Percentiles rank a stretch among this genome's conserved stretches.
Conservation (phyloP, 192 early-diverging fungal genomes). For the Coemansia sp. region DNA sequence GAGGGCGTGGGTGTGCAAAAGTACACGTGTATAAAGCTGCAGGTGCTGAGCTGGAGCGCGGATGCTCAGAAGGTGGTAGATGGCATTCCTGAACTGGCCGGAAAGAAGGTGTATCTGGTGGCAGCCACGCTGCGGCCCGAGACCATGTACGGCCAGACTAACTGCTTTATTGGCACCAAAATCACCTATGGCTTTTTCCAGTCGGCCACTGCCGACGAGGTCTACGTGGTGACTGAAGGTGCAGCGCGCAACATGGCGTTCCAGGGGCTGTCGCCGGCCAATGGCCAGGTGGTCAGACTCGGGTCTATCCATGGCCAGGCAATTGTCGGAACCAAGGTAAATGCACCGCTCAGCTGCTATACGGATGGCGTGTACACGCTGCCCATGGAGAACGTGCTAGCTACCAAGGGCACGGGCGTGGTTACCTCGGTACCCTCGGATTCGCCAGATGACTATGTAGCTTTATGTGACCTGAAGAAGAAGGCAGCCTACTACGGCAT, state of each 20-base stretch:
- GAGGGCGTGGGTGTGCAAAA: slow-evolving; percentile 94
- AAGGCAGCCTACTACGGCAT: slow-evolving; percentile 93
- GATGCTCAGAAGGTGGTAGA: slow-evolving; percentile 47
- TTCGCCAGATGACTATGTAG: slow-evolving; percentile 94
- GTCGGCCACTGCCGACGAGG: slow-evolving; percentile 67
- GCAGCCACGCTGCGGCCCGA: slow-evolving; percentile 97
- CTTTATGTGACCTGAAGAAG: slow-evolving; percentile 90
- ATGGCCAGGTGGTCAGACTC: slow-evolving; percentile 69
- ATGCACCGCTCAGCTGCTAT: slow-evolving; percentile 82
- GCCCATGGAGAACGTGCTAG: slow-evolving; percentile 95
- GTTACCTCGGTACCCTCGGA: slow-evolving; percentile 99
- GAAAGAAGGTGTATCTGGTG: slow-evolving; percentile 83
- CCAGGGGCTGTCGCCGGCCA: slow-evolving; percentile 76
- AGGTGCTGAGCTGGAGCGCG: slow-evolving; percentile 69
- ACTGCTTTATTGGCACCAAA: slow-evolving; percentile 93
- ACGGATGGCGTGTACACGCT: slow-evolving; percentile 81
- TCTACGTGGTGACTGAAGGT: slow-evolving; percentile 87
- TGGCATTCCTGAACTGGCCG: slow-evolving; percentile 57
- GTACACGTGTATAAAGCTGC: slow-evolving; percentile 95
- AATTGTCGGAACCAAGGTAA: slow-evolving; percentile 86
- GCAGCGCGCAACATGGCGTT: slow-evolving; percentile 97
- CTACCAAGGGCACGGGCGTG: slow-evolving; percentile 97
- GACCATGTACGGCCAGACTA: slow-evolving; percentile 99
- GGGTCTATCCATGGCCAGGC: slow-evolving; percentile 73
- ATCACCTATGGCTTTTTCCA: slow-evolving; percentile 89